Percentiles rank a stretch among this genome's conserved stretches.
phyloP scores from a whole-genome alignment of 768 basidiomycete genomes.

The Mycena pura region DNA sequence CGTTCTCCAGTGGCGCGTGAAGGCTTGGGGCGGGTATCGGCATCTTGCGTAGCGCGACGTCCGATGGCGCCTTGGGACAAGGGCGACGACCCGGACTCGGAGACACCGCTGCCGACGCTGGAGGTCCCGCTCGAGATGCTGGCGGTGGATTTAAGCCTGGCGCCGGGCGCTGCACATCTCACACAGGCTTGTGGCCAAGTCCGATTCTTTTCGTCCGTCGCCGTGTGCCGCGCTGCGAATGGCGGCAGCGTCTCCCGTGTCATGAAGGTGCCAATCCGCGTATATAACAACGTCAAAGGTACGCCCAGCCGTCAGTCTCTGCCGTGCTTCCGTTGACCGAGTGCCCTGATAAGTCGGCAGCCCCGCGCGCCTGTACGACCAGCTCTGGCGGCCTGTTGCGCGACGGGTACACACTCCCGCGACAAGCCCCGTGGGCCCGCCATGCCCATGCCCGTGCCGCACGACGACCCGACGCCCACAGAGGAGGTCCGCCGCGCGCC shows the following conservation, averaged over 20 bases:
- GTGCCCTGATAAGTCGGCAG: slow-evolving; percentile 61
- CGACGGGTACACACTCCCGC: slow-evolving; percentile 43
- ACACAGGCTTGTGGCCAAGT: too few relatives aligned
- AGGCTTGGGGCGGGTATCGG: slow-evolving; percentile 51
- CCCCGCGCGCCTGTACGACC: slow-evolving; percentile 73
- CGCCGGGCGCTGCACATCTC: slow-evolving; percentile 90
- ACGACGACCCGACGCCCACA: too few relatives aligned
- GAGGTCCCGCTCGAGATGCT: slow-evolving; percentile 88
- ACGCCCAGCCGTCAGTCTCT: slow-evolving; percentile 27
- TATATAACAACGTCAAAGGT: slow-evolving; percentile 91
- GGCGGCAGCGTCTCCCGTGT: slow-evolving; percentile 68
- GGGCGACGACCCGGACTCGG: too few relatives aligned
- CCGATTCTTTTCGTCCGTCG: slow-evolving; percentile 81
- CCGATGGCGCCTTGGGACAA: too few relatives aligned
- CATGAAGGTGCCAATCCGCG: slow-evolving; percentile 91
- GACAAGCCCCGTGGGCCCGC: too few relatives aligned
- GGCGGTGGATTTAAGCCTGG: slow-evolving; percentile 83
- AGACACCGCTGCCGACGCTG: slow-evolving; percentile 80
- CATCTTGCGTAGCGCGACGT: too few relatives aligned
- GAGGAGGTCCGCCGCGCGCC: slow-evolving; percentile 8
- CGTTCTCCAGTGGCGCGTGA: slow-evolving; percentile 58
- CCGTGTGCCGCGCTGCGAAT: slow-evolving; percentile 75
- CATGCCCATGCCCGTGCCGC: background rate
- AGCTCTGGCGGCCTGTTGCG: slow-evolving; percentile 81
- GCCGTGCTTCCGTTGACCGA: too few relatives aligned